A percentile compares a stretch with the other conserved stretches of the same genome.
Evolutionary conservation across 2,329 filamentous ascomycete species (phyloP).

Genomic region (Thelonectria discophora): DNA sequence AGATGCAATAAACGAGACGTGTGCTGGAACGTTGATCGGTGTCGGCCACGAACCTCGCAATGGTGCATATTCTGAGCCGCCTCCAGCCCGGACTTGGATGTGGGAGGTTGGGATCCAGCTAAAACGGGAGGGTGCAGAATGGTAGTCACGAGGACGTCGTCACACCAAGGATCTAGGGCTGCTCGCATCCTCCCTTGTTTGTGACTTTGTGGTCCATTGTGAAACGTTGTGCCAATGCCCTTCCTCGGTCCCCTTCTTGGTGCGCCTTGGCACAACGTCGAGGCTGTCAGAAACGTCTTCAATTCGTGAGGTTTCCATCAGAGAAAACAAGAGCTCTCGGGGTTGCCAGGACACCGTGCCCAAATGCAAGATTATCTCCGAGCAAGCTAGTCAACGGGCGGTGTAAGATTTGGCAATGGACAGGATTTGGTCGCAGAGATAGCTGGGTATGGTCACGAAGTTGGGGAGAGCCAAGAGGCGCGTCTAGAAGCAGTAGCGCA

Average conservation of each 20-base stretch:
- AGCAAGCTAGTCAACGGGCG: constrained; percentile 8
- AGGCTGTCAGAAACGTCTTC: background rate
- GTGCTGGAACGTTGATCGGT: constrained; percentile 2
- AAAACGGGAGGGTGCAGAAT: constrained; percentile 12
- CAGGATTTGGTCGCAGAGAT: background rate
- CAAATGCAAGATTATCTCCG: constrained; percentile 15
- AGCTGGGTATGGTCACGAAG: background rate
- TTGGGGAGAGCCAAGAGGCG: no score
- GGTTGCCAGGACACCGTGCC: background rate
- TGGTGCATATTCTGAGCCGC: constrained; percentile 22
- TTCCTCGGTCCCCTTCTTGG: background rate
- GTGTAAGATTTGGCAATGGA: constrained; percentile 20
- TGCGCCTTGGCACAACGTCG: background rate
- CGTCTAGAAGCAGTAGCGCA: background rate
- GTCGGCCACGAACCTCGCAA: constrained; percentile 8
- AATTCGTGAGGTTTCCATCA: background rate
- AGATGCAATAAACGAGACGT: constrained; percentile 19
- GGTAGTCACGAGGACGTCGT: constrained; percentile 10
- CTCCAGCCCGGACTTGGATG: constrained; percentile 9
- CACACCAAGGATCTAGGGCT: background rate
- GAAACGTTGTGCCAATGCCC: background rate
- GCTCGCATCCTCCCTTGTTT: constrained; percentile 1
- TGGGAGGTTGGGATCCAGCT: constrained; percentile 1
- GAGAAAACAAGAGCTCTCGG: background rate
- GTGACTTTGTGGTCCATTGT: background rate